Evolutionary conservation across 352 stramenopile genomes (phyloP).

Genomic region (Globisporangium iwayamae): DNA sequence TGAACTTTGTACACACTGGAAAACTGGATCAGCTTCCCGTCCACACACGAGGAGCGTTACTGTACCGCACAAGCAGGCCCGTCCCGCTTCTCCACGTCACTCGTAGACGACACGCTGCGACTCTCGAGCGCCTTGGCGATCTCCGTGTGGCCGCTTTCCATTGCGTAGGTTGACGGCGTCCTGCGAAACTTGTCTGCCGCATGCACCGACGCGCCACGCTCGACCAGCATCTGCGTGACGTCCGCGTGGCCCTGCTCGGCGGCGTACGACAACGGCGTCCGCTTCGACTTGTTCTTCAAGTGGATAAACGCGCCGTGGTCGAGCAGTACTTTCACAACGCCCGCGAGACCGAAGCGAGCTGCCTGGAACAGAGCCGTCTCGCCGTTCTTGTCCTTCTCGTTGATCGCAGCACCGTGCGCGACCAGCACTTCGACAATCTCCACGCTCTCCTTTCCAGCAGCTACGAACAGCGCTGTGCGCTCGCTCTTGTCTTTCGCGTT

Average conservation of each 20-base stretch:
- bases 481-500: constrained; percentile 3
- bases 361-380: constrained; percentile 17
- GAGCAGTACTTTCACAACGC: constrained; percentile 3
- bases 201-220: constrained; percentile 14
- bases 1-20: neutral
- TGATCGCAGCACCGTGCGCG: constrained; percentile 6
- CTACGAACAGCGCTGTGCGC: constrained; percentile 15
- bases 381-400: constrained; percentile 14
- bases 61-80: neutral
- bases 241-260: constrained; percentile 12
- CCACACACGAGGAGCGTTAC: neutral
- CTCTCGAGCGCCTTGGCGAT: constrained; percentile 13
- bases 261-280: constrained; percentile 13
- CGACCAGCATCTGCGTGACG: constrained; percentile 13
- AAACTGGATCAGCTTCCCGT: neutral
- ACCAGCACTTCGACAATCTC: constrained; percentile 10
- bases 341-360: constrained; percentile 12
- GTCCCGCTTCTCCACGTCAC: neutral
- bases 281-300: constrained; percentile 9
- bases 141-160: constrained; percentile 8
- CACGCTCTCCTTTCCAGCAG: constrained; percentile 8
- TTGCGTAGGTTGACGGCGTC: constrained; percentile 12
- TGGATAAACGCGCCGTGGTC: constrained; percentile 14
- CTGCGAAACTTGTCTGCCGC: constrained; percentile 10
- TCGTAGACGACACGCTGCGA: constrained; percentile 2